These are phyloP conservation scores for Acorus gramineus DNA, from an alignment of 106 monocot species.

Conservation along the genomic window DNA sequence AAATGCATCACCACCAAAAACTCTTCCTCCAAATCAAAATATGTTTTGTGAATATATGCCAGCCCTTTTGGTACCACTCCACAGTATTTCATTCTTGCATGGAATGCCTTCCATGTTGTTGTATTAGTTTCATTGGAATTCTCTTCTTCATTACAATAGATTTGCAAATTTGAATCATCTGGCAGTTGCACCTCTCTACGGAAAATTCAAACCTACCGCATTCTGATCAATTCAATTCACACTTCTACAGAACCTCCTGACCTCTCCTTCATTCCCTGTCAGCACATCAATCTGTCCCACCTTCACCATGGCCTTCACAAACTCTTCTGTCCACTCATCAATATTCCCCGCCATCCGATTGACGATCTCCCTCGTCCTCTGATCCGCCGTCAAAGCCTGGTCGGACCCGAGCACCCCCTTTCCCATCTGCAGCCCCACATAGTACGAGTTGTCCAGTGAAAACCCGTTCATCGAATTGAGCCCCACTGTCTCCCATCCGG, in stretches of 20 bases:
- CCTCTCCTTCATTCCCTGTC: conserved; percentile 21
- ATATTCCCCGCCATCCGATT: conserved; percentile 2
- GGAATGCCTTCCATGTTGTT: too few species aligned
- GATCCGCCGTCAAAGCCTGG: conserved; percentile 15
- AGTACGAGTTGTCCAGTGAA: conserved; percentile 27
- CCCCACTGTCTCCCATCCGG: not conserved
- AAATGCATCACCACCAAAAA: too few species aligned
- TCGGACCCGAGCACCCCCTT: conserved; percentile 33
- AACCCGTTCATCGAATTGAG: not conserved
- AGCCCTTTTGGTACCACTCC: too few species aligned
- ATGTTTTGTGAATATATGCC: too few species aligned
- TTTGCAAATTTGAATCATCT: too few species aligned
- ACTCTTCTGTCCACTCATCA: conserved; percentile 3
- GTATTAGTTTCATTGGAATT: too few species aligned
- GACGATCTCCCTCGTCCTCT: not conserved
- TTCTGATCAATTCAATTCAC: conserved; percentile 4
- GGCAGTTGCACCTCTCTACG: too few species aligned
- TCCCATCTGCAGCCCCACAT: conserved; percentile 9
- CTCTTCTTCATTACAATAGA: too few species aligned
- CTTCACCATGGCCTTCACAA: conserved; percentile 16
- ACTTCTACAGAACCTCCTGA: conserved; percentile 19
- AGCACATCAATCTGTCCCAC: conserved; percentile 8
- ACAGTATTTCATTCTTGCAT: too few species aligned
- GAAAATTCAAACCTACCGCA: too few species aligned
- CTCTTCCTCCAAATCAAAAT: too few species aligned